Evolutionary conservation across 2,329 filamentous ascomycete genomes (phyloP).

Genomic region (Aspergillus terreus): DNA sequence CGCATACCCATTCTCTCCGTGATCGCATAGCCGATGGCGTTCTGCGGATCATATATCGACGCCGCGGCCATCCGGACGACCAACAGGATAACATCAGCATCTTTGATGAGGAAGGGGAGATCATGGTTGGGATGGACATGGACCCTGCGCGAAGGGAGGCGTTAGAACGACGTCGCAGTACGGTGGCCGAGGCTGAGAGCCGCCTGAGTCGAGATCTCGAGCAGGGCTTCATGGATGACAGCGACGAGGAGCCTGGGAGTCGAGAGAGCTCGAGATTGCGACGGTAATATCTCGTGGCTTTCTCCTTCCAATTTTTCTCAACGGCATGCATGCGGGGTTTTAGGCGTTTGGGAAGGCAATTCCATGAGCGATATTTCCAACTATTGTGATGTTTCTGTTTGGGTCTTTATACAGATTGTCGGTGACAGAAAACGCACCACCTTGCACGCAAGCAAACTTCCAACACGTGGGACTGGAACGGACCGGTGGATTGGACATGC

Average conservation of each 20-base stretch:
- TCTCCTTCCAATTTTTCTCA: not conserved
- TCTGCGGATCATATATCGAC: conserved; percentile 44
- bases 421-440: no score
- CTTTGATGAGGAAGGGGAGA: conserved; percentile 64
- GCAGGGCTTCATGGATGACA: conserved; percentile 70
- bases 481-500: no score
- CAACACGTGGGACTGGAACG: no score
- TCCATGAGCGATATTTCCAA: not conserved
- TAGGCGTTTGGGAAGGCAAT: conserved; percentile 5
- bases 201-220: conserved; percentile 77
- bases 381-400: no score
- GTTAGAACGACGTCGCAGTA: conserved; percentile 42
- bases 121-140: conserved; percentile 52
- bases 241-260: conserved; percentile 54
- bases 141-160: conserved; percentile 45
- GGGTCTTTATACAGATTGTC: no score
- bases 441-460: no score
- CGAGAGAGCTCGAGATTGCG: conserved; percentile 25
- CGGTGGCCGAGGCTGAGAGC: conserved; percentile 38
- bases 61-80: conserved; percentile 36
- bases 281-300: conserved; percentile 12
- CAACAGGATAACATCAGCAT: conserved; percentile 56
- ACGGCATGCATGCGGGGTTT: not conserved
- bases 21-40: conserved; percentile 41
- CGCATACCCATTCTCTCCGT: conserved; percentile 54